Conservation (phyloP, 441 rosid genomes). For the Syzygium syzygioides region DNA sequence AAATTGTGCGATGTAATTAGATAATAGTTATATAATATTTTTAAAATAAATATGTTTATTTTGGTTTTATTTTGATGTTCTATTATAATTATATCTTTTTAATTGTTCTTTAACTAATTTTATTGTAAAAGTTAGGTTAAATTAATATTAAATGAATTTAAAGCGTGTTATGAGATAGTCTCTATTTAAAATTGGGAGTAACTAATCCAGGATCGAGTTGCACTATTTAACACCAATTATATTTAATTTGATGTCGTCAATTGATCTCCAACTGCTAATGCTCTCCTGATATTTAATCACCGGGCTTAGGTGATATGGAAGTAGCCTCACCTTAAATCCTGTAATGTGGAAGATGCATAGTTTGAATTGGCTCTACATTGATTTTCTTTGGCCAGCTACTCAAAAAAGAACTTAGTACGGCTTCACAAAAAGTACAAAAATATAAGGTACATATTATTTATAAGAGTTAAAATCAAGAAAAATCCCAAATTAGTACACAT, state of each 20-base stretch:
- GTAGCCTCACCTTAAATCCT: not conserved
- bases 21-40: too few relatives aligned
- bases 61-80: not conserved
- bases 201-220: not conserved
- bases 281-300: not conserved
- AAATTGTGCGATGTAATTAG: not conserved
- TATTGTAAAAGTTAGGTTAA: not conserved
- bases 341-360: not conserved
- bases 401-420: not conserved
- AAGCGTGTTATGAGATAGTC: not conserved
- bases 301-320: not conserved
- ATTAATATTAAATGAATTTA: not conserved
- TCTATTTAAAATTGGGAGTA: not conserved
- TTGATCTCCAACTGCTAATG: not conserved
- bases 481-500: too few relatives aligned
- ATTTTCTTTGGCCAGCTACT: not conserved
- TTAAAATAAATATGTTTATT: too few relatives aligned
- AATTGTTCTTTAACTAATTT: not conserved
- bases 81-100: too few relatives aligned
- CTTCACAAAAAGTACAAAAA: not conserved
- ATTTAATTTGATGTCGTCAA: not conserved
- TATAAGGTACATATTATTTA: not conserved
- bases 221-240: not conserved
- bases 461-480: too few relatives aligned
- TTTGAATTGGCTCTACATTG: not conserved